phyloP scores from a whole-genome alignment of 1,139 yeast species.

The Suzukiozyma palmioleophila region DNA sequence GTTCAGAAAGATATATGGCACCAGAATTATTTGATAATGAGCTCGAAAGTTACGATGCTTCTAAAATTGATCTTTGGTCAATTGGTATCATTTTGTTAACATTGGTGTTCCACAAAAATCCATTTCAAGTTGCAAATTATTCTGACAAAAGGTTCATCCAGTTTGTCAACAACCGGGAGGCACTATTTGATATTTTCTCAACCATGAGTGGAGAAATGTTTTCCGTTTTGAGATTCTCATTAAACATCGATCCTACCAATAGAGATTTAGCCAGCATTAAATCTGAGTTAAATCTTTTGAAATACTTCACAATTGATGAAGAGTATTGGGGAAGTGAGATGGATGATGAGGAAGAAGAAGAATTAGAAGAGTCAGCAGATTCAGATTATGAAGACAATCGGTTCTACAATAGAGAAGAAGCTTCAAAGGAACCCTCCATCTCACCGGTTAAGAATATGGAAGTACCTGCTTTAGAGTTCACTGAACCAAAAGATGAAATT shows the following conservation, averaged over 20 bases:
- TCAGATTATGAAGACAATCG: conserved; percentile 19
- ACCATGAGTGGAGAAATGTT: conserved; percentile 85
- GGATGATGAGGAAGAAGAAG: conserved; percentile 40
- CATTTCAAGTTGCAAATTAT: conserved; percentile 79
- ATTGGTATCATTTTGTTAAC: conserved; percentile 83
- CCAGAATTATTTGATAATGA: conserved; percentile 78
- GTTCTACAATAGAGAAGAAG: conserved; percentile 12
- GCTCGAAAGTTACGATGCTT: conserved; percentile 69
- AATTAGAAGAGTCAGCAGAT: conserved; percentile 16
- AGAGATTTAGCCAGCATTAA: conserved; percentile 63
- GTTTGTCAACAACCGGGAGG: conserved; percentile 84
- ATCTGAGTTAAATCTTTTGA: conserved; percentile 54
- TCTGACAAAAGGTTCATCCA: conserved; percentile 83
- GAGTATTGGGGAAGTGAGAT: conserved; percentile 52
- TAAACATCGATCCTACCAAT: conserved; percentile 85
- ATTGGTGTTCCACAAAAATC: conserved; percentile 84
- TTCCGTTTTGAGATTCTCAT: conserved; percentile 69
- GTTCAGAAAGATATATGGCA: conserved; percentile 95
- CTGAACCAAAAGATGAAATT: not conserved
- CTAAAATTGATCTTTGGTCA: conserved; percentile 91
- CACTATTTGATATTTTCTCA: conserved; percentile 88
- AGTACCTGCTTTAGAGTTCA: not conserved
- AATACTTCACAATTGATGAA: conserved; percentile 80
- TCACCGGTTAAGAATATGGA: conserved; percentile 6
- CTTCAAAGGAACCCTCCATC: conserved; percentile 4